Conservation (phyloP, 2,329 filamentous ascomycete species). For the Sclerotinia minor region DNA sequence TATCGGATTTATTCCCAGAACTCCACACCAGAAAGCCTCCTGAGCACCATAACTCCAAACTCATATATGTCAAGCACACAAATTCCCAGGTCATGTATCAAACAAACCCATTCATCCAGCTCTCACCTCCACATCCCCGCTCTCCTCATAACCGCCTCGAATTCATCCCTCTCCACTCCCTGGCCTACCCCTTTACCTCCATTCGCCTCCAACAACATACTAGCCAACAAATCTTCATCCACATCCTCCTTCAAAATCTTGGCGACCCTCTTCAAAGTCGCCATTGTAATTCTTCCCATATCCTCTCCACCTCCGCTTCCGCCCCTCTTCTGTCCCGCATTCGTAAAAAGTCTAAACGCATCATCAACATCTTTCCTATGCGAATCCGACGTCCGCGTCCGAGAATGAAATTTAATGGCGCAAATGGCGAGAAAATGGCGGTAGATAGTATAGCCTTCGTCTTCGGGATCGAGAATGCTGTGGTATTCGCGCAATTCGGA, state of each 20-base stretch:
- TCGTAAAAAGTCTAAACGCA: constrained; percentile 80
- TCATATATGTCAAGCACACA: not conserved
- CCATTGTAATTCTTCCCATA: constrained; percentile 68
- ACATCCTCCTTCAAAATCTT: constrained; percentile 81
- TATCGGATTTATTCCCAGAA: constrained; percentile 3
- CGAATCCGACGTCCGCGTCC: constrained; percentile 52
- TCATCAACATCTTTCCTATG: constrained; percentile 71
- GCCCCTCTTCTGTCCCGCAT: constrained; percentile 41
- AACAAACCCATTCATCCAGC: not conserved
- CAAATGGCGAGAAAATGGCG: constrained; percentile 83
- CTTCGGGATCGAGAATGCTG: constrained; percentile 78
- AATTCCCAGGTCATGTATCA: not conserved
- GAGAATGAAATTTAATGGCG: constrained; percentile 76
- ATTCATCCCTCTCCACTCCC: constrained; percentile 72
- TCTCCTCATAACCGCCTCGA: constrained; percentile 40
- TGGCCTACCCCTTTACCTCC: constrained; percentile 69
- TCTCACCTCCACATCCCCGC: constrained; percentile 39
- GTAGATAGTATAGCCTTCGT: constrained; percentile 75
- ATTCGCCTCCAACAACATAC: constrained; percentile 96
- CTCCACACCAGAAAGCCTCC: constrained; percentile 14
- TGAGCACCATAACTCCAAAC: not conserved
- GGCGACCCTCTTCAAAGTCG: constrained; percentile 76
- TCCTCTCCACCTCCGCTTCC: constrained; percentile 47
- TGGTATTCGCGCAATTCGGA: constrained; percentile 75
- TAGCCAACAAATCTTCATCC: constrained; percentile 76